phyloP scores from a whole-genome alignment of 805 yeast genomes.

The Kuraishia borneana region DNA sequence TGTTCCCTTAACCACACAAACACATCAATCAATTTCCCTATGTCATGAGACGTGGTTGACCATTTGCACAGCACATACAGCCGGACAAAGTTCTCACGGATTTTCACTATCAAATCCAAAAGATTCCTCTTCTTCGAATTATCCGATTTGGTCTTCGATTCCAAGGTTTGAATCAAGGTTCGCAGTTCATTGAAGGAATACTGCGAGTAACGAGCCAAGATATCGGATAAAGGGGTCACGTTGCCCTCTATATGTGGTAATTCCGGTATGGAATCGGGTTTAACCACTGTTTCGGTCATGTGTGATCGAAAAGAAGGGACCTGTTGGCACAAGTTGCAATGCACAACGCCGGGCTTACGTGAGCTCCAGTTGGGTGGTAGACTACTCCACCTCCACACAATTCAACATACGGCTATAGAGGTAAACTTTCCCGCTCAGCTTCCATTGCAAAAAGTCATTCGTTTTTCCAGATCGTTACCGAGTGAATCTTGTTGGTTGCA shows the following conservation, averaged over 20 bases:
- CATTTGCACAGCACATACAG: constrained; percentile 82
- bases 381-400: constrained; percentile 4
- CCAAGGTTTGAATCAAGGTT: constrained; percentile 48
- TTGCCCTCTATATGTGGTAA: constrained; percentile 68
- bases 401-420: no score
- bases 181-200: constrained; percentile 54
- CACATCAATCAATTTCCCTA: constrained; percentile 70
- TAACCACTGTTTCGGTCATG: no score
- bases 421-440: no score
- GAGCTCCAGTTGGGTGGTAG: constrained; percentile 23
- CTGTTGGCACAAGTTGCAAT: no score
- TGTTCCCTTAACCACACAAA: constrained; percentile 82
- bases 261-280: no score
- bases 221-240: constrained; percentile 50
- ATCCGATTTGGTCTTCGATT: constrained; percentile 41
- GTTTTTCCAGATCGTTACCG: no score
- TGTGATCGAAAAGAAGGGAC: no score
- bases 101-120: constrained; percentile 52
- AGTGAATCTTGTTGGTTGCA: no score
- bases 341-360: no score
- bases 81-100: constrained; percentile 78
- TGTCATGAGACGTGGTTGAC: constrained; percentile 64
- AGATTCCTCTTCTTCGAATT: constrained; percentile 56
- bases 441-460: no score
- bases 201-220: constrained; percentile 47